Conservation (phyloP, 306 rosid species). For the Parietaria judaica region DNA sequence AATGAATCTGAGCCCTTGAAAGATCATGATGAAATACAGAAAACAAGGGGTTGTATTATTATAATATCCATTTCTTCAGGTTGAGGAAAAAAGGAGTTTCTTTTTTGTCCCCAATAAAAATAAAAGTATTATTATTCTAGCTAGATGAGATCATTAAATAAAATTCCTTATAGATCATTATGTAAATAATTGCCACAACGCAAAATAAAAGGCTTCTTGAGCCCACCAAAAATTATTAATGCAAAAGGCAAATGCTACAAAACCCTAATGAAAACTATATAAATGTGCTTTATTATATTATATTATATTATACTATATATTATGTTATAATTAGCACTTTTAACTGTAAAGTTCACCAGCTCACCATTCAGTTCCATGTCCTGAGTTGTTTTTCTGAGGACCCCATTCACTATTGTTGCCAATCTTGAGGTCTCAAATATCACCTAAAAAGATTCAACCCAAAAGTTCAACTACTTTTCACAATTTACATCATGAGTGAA, state of each 20-base stretch:
- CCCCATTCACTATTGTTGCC: slow-evolving; percentile 96
- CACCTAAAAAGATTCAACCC: slow-evolving; percentile 40
- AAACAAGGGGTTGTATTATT: slow-evolving; percentile 1
- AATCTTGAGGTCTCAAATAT: slow-evolving; percentile 95
- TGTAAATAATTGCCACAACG: background rate
- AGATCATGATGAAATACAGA: background rate
- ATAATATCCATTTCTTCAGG: slow-evolving; percentile 12
- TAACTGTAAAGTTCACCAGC: slow-evolving; percentile 10
- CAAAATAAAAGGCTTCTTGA: slow-evolving; percentile 30
- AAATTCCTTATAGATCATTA: slow-evolving; percentile 25
- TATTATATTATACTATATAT: background rate
- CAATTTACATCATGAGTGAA: no score
- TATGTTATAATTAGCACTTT: no score
- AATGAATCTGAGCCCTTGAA: slow-evolving; percentile 13
- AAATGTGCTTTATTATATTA: background rate
- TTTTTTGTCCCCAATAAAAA: slow-evolving; percentile 13
- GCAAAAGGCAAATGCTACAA: slow-evolving; percentile 16
- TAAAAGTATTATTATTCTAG: slow-evolving; percentile 22
- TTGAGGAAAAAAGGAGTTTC: slow-evolving; percentile 13
- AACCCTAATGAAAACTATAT: slow-evolving; percentile 5
- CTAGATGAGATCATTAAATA: slow-evolving; percentile 18
- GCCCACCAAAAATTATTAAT: slow-evolving; percentile 26
- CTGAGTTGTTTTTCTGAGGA: slow-evolving; percentile 76
- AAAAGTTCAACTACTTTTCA: no score
- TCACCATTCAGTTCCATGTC: slow-evolving; percentile 91